Conservation (phyloP, 177 flowering plant genomes). For the Vitis hybrid region DNA sequence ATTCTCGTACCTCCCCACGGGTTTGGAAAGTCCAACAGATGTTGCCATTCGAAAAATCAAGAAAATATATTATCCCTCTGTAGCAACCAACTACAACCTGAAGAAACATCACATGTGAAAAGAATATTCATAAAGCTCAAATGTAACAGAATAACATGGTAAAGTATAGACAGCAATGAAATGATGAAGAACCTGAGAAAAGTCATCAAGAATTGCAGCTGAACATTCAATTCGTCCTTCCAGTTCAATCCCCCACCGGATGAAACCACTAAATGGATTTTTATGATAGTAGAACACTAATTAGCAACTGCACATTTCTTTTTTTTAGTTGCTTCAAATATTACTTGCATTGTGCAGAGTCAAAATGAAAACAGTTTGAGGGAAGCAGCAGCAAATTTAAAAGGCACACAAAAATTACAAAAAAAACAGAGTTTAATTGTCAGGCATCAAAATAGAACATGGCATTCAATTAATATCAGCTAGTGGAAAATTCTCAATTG, state of each 20-base stretch:
- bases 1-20: conserved; percentile 60
- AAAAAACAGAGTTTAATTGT: too few relatives aligned
- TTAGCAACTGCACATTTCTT: background rate
- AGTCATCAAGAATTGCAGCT: conserved; percentile 70
- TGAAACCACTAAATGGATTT: conserved; percentile 51
- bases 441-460: too few relatives aligned
- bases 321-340: background rate
- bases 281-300: background rate
- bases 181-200: conserved; percentile 58
- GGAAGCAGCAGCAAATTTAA: background rate
- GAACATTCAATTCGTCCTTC: conserved; percentile 87
- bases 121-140: background rate
- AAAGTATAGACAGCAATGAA: background rate
- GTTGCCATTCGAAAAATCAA: conserved; percentile 61
- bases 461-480: too few relatives aligned
- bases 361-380: background rate
- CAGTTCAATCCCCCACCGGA: conserved; percentile 63
- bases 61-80: conserved; percentile 80
- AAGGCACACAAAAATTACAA: background rate
- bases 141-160: background rate
- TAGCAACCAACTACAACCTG: conserved; percentile 94
- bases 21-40: conserved; percentile 77
- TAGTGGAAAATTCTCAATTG: too few relatives aligned
- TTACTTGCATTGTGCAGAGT: background rate
- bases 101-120: conserved; percentile 1